Percentiles rank a stretch among this genome's conserved stretches.
These are phyloP conservation scores for Amphibolis antarctica DNA, from an alignment of 106 monocot genomes.

Conservation along the genomic window DNA sequence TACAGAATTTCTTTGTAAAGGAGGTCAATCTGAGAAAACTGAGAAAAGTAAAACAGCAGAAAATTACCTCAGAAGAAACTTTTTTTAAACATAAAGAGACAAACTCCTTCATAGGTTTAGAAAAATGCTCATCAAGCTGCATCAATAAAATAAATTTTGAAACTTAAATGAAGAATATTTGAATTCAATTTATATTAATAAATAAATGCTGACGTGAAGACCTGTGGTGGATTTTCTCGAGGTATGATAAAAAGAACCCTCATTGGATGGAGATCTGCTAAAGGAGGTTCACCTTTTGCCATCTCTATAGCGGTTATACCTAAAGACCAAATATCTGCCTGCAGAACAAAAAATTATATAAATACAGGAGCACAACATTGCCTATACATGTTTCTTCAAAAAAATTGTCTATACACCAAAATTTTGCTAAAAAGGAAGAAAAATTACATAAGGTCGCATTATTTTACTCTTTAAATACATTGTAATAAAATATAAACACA, in stretches of 20 bases:
- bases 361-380: too few species aligned
- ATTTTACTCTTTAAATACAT: not conserved
- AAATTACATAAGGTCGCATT: too few species aligned
- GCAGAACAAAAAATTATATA: constrained; percentile 23
- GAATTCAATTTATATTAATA: not conserved
- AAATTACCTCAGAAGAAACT: constrained; percentile 68
- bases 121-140: constrained; percentile 98
- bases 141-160: constrained; percentile 6
- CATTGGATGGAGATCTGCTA: constrained; percentile 97
- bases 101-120: constrained; percentile 88
- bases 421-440: too few species aligned
- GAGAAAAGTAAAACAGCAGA: not conserved
- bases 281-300: constrained; percentile 97
- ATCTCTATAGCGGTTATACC: constrained; percentile 99
- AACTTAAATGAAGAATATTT: not conserved
- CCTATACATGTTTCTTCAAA: too few species aligned
- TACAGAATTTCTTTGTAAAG: too few species aligned
- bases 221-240: constrained; percentile 98
- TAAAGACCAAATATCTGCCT: constrained; percentile 99
- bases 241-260: constrained; percentile 99
- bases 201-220: constrained; percentile 10
- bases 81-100: constrained; percentile 84
- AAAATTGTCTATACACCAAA: not conserved
- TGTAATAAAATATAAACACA: not conserved
- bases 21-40: too few species aligned